Evolutionary conservation across 257 asterid species (phyloP), one percentile per base, ranked within the genome.

Genomic region (Oldenlandia corymbosa): DNA sequence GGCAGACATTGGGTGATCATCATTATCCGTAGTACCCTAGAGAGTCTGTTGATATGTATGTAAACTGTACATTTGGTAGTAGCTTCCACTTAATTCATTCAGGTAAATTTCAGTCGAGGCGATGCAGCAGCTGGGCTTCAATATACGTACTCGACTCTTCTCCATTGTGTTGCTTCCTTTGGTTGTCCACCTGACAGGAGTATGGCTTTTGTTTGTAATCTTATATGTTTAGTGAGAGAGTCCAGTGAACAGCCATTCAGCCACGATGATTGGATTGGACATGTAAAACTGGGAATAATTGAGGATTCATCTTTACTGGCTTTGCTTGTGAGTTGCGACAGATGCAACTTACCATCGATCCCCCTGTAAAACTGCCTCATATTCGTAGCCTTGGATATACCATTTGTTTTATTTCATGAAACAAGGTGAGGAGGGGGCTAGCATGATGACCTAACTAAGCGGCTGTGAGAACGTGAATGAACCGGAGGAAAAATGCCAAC

Each of bases 51-150:
- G 50, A 49, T 77, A 60, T 5, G 70, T 68, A 60, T 65, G 65
- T 58, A n/a, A 24, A 42, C n/a, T 73, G 76, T 77, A 75, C 66
- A 69, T 74, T 64, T 34, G 59, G 68, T 63, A n/a, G n/a, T n/a
- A n/a, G n/a, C n/a, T n/a, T n/a, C n/a, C n/a, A n/a, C n/a, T n/a
- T n/a, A n/a, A n/a, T n/a, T n/a, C n/a, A n/a, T n/a, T n/a, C n/a
- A n/a, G n/a, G n/a, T n/a, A n/a, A 13, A 39, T 27, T 31, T 55
- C 10, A 65, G 27, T 49, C 7, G 61, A 34, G 39, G 39, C n/a
- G n/a, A n/a, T n/a, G n/a, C n/a, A 20, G 54, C 45, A 4, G 21
- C 28, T 28, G 42, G 16, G 14, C 47, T 18, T 58, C 20, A 21
- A 34, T 4, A 6, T 3, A 31, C n/a, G n/a, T n/a, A n/a, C n/a